Conservation (phyloP, 2,329 filamentous ascomycete species). For the Orbilia javanica region DNA sequence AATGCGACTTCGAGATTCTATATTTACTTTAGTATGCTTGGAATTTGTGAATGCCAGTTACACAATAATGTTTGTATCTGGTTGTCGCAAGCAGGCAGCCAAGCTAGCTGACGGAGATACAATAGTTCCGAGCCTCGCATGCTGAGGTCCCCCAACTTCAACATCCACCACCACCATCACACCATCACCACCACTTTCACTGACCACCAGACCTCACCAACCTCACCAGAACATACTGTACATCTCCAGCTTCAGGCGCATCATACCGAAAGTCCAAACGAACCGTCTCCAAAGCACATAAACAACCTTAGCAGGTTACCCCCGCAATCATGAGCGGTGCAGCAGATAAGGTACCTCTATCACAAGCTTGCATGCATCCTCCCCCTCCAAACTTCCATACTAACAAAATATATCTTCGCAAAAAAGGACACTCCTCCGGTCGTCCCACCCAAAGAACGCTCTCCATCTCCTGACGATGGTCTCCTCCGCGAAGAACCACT, state of each 20-base stretch:
- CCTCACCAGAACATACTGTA: background rate
- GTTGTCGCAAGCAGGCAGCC: background rate
- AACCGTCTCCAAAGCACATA: background rate
- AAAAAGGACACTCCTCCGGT: slow-evolving; percentile 34
- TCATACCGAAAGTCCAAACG: background rate
- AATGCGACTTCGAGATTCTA: too few relatives aligned
- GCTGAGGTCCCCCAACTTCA: background rate
- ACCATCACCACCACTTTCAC: background rate
- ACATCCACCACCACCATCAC: slow-evolving; percentile 1
- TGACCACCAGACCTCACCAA: background rate
- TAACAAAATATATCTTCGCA: background rate
- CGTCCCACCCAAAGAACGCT: slow-evolving; percentile 53
- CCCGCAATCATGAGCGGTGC: slow-evolving; percentile 32
- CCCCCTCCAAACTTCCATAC: background rate
- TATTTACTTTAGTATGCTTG: background rate
- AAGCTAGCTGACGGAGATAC: too few relatives aligned
- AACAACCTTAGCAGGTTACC: background rate
- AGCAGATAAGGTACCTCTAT: slow-evolving; percentile 38
- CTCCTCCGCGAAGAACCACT: slow-evolving; percentile 56
- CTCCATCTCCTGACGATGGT: slow-evolving; percentile 54
- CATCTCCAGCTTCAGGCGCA: background rate
- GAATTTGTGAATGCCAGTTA: too few relatives aligned
- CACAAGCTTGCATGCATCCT: slow-evolving; percentile 13
- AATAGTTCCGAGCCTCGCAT: background rate
- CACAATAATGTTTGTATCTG: background rate